These are phyloP conservation scores for Quambalaria eucalypti DNA, from an alignment of 1,284 basidiomycete genomes.

Conservation along the genomic window DNA sequence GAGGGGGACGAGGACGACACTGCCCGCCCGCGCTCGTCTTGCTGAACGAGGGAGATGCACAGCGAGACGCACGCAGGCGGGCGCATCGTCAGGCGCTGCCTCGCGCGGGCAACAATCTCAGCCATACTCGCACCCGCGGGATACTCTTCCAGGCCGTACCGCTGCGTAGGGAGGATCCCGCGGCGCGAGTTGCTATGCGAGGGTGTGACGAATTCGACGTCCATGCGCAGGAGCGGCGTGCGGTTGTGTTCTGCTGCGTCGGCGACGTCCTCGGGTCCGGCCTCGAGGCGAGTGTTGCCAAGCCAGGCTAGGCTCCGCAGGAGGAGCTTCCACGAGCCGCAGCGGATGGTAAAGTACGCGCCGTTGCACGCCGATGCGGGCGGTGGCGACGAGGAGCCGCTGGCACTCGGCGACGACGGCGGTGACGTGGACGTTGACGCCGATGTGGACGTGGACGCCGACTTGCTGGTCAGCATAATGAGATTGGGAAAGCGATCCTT, in stretches of 20 bases:
- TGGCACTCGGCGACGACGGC: background rate
- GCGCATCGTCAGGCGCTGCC: background rate
- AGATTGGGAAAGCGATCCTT: constrained; percentile 17
- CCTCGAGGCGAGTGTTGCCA: constrained; percentile 28
- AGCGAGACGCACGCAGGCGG: constrained; percentile 25
- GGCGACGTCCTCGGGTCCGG: constrained; percentile 20
- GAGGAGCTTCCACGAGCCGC: constrained; percentile 21
- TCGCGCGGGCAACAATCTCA: constrained; percentile 8
- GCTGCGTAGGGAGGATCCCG: background rate
- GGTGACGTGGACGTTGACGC: background rate
- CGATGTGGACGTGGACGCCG: background rate
- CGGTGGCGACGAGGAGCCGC: background rate
- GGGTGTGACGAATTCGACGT: constrained; percentile 34
- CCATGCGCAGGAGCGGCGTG: constrained; percentile 4
- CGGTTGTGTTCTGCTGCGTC: constrained; percentile 7
- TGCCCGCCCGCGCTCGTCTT: background rate
- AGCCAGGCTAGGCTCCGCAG: constrained; percentile 34
- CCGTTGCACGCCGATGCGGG: background rate
- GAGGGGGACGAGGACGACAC: background rate
- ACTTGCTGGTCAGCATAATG: constrained; percentile 12
- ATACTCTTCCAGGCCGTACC: constrained; percentile 8
- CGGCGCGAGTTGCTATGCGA: background rate
- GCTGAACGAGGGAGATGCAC: constrained; percentile 18
- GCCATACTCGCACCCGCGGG: constrained; percentile 12
- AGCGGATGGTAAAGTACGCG: background rate